Base-by-base conservation (phyloP, 2,329 filamentous ascomycete genomes). In the Apiospora saccharicola region DNA sequence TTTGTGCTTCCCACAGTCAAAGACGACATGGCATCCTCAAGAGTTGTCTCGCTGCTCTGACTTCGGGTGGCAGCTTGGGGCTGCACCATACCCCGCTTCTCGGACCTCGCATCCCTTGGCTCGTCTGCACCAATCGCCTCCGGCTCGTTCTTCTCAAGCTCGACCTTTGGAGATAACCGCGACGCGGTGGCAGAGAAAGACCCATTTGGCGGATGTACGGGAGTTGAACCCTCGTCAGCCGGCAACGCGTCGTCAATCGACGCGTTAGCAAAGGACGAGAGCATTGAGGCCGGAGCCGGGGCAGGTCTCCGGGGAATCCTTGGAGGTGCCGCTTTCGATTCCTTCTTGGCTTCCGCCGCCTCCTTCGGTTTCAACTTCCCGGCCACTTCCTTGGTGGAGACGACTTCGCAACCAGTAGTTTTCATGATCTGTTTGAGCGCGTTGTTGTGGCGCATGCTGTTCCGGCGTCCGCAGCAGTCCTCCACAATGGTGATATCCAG, bases 401-500 rank as follows among this genome's bases (percentile, higher is more conserved):
- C 85, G 3, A 92, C 85, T 67, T 90, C 89, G 67, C 93, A 94
- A 43, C 93, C 94, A 73, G 95, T 93, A 70, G 94, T 89, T 57
- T 94, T 90, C 2, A 90, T 86, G 80, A 98, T 91, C 71, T 90
- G 90, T 70, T 88, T 87, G 76, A 97, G 85, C 0, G 95, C 93
- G 75, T 90, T 86, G 64, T 89, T 85, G 76, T 97, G 94, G 61
- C 94, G 90, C 24, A 85, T 82, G 72, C 91, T 89, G 76, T 86
- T 91, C 67, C 94, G 90, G 78, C 92, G 98, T 14, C 95, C 95
- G 71, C 97, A 90, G 81, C 95, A 98, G 80, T 98, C 95, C 70
- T 96, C 92, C 51, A 98, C 85, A 16, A 98, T 85, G 6, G 93
- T 96, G 78, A 98, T 94, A n/a, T 90, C 87, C 78, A 97, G 91